Evolutionary conservation across 192 early-diverging fungal genomes (phyloP), one percentile per base, ranked within the genome.

Genomic region (Phycomyces nitens): DNA sequence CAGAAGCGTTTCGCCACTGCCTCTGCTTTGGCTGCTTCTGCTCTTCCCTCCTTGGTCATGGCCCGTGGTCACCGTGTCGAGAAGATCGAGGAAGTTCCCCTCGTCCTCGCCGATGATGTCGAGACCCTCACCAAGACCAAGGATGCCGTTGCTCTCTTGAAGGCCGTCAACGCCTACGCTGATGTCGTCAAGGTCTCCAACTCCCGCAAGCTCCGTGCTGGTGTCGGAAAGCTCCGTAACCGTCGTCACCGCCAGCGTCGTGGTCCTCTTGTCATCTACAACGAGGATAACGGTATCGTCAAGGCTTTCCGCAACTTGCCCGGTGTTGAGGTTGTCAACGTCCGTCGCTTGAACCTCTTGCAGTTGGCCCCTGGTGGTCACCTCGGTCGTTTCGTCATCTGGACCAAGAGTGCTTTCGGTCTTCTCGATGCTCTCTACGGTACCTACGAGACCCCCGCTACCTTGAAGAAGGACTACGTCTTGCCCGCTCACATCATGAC

Each of bases 331-430:
- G 79, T 94, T 56, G 92, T 89, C 70, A 86, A 89, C 75, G 95
- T 99, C 56, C 82, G 84, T 66, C 78, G 84, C 77, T 85, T 99
- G 65, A 99, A 97, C 90, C 87, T 99, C 79, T 88, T 99, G 79
- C 94, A 96, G 84, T 86, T 99, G 66, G 97, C 97, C 69, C 97
- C 97, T 63, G 97, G 97, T 81, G 94, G 94, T 74, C 97, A 99
- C 86, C 85, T 99, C 77, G 97, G 97, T 71, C 93, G 95, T 77
- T 99, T 99, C 84, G 83, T 96, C 80, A 97, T 99, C 92, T 99
- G 97, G 97, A 94, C 97, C 69, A 86, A 92, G 79, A 74, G 83
- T 57, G 95, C 95, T 67, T 95, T 98, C 77, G 86, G 87, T 77
- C 82, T 91, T 47, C 88, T 99, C 73, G 94, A 98, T 81, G 78